phyloP scores from a whole-genome alignment of 768 basidiomycete genomes.

The Podaxis sp. region DNA sequence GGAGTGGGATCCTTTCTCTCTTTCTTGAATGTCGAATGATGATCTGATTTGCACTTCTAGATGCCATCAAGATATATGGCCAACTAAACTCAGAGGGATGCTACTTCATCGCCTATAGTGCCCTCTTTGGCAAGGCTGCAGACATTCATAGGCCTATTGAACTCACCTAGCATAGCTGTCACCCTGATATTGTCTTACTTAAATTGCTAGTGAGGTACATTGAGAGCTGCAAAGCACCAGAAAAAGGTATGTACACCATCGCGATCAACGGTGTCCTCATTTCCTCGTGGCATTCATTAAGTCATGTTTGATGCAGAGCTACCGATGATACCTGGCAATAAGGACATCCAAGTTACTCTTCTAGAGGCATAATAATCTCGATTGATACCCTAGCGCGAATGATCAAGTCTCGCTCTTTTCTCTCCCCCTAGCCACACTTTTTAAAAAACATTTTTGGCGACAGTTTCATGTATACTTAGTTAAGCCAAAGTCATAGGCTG shows the following conservation, averaged over 20 bases:
- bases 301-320: conserved; percentile 44
- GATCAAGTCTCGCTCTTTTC: too few relatives aligned
- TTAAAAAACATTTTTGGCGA: too few relatives aligned
- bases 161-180: not conserved
- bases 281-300: conserved; percentile 20
- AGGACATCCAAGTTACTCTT: conserved; percentile 42
- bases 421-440: too few relatives aligned
- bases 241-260: conserved; percentile 34
- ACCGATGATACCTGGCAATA: conserved; percentile 49
- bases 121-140: conserved; percentile 46
- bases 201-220: conserved; percentile 39
- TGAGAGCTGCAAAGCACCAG: conserved; percentile 43
- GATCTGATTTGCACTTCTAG: conserved; percentile 18
- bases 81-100: conserved; percentile 35
- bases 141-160: conserved; percentile 34
- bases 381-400: not conserved
- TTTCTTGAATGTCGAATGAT: not conserved
- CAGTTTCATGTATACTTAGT: too few relatives aligned
- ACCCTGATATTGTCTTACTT: not conserved
- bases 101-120: conserved; percentile 37
- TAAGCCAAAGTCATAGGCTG: too few relatives aligned
- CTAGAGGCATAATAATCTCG: conserved; percentile 21
- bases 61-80: conserved; percentile 44
- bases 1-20: not conserved
- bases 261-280: not conserved